Conservation (phyloP, 2,329 filamentous ascomycete genomes). For the Cladosporium sp. region DNA sequence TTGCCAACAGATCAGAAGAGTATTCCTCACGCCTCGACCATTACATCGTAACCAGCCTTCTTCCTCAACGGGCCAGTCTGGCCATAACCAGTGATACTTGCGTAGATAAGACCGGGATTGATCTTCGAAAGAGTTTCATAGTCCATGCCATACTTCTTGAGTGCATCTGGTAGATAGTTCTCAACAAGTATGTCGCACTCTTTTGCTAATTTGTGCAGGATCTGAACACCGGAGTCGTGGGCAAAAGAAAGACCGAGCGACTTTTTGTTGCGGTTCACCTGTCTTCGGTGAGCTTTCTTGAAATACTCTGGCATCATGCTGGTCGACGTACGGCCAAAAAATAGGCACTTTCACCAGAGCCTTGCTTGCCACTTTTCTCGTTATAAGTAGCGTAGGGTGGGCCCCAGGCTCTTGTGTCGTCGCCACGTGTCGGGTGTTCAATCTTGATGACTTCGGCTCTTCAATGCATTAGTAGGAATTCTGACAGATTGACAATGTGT, state of each 20-base stretch:
- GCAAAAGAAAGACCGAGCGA: constrained; percentile 90
- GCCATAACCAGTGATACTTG: constrained; percentile 94
- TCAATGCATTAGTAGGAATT: not conserved
- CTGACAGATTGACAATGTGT: not conserved
- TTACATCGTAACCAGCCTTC: constrained; percentile 94
- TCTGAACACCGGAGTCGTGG: constrained; percentile 73
- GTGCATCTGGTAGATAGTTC: constrained; percentile 86
- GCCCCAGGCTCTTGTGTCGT: constrained; percentile 95
- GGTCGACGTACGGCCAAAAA: constrained; percentile 70
- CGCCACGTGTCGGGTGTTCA: constrained; percentile 84
- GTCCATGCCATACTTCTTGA: constrained; percentile 89
- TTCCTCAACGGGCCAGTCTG: constrained; percentile 87
- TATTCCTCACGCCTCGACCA: constrained; percentile 74
- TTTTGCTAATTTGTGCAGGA: constrained; percentile 78
- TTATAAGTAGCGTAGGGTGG: constrained; percentile 83
- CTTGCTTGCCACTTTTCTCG: constrained; percentile 45
- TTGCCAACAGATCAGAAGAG: too few relatives aligned
- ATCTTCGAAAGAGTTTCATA: constrained; percentile 74
- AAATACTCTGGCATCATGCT: too few relatives aligned
- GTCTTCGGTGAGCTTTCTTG: not conserved
- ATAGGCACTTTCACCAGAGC: constrained; percentile 89
- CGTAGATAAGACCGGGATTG: constrained; percentile 86
- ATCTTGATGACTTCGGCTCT: constrained; percentile 97
- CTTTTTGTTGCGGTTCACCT: constrained; percentile 97
- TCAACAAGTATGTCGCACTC: constrained; percentile 92